Evolutionary conservation across 768 basidiomycete genomes (phyloP).

Genomic region (Lentinula lateritia): DNA sequence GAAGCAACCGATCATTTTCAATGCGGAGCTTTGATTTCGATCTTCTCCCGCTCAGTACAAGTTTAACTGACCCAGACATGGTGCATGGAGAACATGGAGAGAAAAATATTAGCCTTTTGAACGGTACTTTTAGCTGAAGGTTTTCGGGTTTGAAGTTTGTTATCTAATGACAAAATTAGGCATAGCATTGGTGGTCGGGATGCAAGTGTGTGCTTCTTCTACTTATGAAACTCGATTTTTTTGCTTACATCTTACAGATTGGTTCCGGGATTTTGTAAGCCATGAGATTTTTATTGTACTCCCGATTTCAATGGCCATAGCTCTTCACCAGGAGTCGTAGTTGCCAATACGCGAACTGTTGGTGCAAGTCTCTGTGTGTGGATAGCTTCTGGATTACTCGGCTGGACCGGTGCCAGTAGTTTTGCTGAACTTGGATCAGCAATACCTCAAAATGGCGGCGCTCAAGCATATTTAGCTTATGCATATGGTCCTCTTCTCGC

Average conservation of each 20-base stretch:
- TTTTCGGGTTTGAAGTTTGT: not conserved
- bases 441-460: conserved; percentile 71
- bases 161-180: conserved; percentile 34
- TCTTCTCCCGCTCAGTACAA: conserved; percentile 71
- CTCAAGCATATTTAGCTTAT: conserved; percentile 82
- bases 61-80: conserved; percentile 64
- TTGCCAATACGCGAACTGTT: conserved; percentile 83
- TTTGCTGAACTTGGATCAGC: conserved; percentile 89
- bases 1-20: conserved; percentile 57
- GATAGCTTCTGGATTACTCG: conserved; percentile 76
- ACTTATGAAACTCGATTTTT: too few species aligned
- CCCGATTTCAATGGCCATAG: conserved; percentile 27
- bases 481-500: conserved; percentile 83
- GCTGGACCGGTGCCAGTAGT: conserved; percentile 94
- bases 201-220: conserved; percentile 46
- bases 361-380: conserved; percentile 88
- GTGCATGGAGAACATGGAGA: conserved; percentile 45
- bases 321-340: conserved; percentile 89
- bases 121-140: conserved; percentile 45
- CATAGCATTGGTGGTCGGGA: conserved; percentile 79
- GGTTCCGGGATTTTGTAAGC: conserved; percentile 91
- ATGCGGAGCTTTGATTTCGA: conserved; percentile 77
- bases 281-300: conserved; percentile 5
- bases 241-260: conserved; percentile 38
- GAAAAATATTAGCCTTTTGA: conserved; percentile 71